phyloP scores from a whole-genome alignment of 2,329 filamentous ascomycete genomes.

The Monosporascus sp. region DNA sequence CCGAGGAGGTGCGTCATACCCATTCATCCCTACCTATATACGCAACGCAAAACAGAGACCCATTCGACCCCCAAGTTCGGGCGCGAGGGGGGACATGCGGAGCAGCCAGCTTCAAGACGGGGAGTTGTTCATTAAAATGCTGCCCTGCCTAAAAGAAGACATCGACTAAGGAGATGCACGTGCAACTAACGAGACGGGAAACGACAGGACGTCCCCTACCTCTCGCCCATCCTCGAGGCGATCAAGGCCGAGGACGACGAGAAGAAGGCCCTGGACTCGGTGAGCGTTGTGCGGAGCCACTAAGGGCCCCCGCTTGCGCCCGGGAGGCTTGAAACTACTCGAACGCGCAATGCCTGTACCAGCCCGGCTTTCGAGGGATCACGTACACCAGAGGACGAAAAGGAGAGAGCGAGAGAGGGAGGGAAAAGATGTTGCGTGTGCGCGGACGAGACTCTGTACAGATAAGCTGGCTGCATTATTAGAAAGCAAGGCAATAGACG shows the following conservation, averaged over 20 bases:
- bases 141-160: no score
- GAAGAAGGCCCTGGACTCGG: conserved; percentile 39
- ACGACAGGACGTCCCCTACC: conserved; percentile 47
- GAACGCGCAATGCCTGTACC: no score
- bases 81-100: no score
- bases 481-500: not conserved
- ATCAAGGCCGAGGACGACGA: conserved; percentile 42
- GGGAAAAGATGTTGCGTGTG: not conserved
- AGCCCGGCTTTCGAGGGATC: no score
- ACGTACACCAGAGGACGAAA: no score
- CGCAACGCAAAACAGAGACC: not conserved
- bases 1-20: conserved; percentile 39
- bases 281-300: conserved; percentile 24
- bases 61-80: no score
- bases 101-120: no score
- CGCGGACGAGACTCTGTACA: not conserved
- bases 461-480: not conserved
- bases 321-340: no score
- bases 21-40: not conserved
- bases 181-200: conserved; percentile 6
- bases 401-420: not conserved
- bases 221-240: conserved; percentile 46
- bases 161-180: not conserved
- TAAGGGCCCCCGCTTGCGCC: conserved; percentile 8
- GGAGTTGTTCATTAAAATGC: no score